A percentile compares a stretch with the other conserved stretches of the same genome.
Conservation (phyloP, 2,329 filamentous ascomycete genomes). For the Coniochaeta ligniaria region DNA sequence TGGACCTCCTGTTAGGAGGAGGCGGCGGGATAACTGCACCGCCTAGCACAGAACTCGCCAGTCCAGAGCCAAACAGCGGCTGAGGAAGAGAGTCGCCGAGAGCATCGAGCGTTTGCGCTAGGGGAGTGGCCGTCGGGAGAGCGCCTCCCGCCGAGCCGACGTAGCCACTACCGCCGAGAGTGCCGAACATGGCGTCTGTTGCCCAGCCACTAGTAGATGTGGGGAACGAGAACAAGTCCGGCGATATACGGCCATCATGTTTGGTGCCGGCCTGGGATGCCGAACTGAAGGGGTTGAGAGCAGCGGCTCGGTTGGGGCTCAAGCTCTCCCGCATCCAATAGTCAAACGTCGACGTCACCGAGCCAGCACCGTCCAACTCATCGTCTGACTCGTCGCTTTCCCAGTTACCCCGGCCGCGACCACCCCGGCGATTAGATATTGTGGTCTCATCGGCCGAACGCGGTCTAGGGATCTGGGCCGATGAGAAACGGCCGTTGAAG, state of each 20-base stretch:
- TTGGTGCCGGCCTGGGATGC: conserved; percentile 13
- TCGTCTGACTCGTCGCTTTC: conserved; percentile 33
- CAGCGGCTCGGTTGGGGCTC: conserved; percentile 27
- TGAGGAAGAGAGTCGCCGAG: conserved; percentile 38
- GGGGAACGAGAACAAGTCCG: conserved; percentile 49
- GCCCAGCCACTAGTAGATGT: conserved; percentile 35
- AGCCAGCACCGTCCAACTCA: conserved; percentile 34
- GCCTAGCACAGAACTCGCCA: conserved; percentile 18
- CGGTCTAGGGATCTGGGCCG: conserved; percentile 27
- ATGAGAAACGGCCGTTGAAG: conserved; percentile 19
- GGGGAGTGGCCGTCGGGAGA: conserved; percentile 11
- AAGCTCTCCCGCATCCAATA: conserved; percentile 51
- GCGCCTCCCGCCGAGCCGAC: conserved; percentile 17
- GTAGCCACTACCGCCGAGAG: conserved; percentile 25
- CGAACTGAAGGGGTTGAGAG: conserved; percentile 12
- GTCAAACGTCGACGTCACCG: conserved; percentile 43
- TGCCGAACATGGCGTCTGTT: conserved; percentile 38
- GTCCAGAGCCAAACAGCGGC: conserved; percentile 27
- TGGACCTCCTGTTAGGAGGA: conserved; percentile 45
- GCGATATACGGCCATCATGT: conserved; percentile 26
- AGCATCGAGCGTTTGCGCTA: conserved; percentile 30
- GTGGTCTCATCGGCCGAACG: conserved; percentile 40
- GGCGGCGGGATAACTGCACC: conserved; percentile 29
- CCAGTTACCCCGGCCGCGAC: conserved; percentile 31
- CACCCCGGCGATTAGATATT: conserved; percentile 22